Base-by-base conservation (phyloP, 2,329 filamentous ascomycete species). In the Aspergillus piperis region DNA sequence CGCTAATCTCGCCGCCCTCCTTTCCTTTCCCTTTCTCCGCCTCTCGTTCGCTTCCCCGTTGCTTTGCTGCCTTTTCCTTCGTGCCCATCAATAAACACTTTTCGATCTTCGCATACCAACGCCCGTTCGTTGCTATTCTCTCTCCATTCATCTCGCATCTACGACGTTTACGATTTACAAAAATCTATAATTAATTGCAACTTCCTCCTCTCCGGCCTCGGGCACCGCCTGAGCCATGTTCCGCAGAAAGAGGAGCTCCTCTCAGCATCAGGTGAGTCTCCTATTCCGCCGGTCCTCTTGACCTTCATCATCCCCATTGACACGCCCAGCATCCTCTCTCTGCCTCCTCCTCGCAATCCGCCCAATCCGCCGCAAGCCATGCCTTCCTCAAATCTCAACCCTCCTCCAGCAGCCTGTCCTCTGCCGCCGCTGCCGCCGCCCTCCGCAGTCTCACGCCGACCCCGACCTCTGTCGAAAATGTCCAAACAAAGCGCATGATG, bases 401-500 rank as follows among this genome's bases (percentile, higher is more conserved):
- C 68, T 84, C 88, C 68, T 85, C 84, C 75, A 81, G 80, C 61
- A 87, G 86, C 60, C 83, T 96, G 47, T 96, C 93, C 42, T 89
- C 90, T 38, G 91, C 93, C 6, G 94, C 94, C 11, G 93, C 94
- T 6, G 92, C 92, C 15, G 88, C 92, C 27, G 93, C 93, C 50
- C 83, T 98, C 60, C 88, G 89, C 71, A 90, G 89, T 49, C 86
- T 90, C 67, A 88, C 91, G 8, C 88, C 88, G 54, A 88, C 90
- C 2, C 92, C 92, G 21, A 94, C 88, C 54, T 88, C 88, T 67
- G 89, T 96, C 59, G 89, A 87, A 73, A 87, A 92, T 71, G 86
- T 96, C 48, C 90, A 96, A 76, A 96, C 94, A 5, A 96, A 94
- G 80, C 90, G 93, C 71, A 93, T 90, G 72, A 75, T 86, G 62